Base-by-base conservation (phyloP, 192 early-diverging fungal genomes). In the Radiomyces spectabilis region DNA sequence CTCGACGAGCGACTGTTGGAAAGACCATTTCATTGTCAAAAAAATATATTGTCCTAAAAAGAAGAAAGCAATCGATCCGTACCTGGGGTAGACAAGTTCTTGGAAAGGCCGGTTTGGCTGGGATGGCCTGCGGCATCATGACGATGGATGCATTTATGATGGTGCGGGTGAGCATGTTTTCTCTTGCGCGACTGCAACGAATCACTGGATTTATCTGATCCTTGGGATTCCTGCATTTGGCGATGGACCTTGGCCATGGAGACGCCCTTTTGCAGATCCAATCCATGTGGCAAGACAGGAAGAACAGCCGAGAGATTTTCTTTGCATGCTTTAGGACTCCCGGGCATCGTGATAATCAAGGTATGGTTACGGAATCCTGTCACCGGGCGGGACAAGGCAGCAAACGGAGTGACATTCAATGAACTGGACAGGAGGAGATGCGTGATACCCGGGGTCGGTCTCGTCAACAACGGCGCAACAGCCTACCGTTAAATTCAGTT, bases 311-410 rank as follows among this genome's bases (percentile, higher is more conserved):
- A 70, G 30, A 94, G 59, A 65, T 91, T 96, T 69, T 98, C 95
- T 25, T 72, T 72, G 25, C 85, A 72, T 0, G 86, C 95, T 69
- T 93, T 96, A 4, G 71, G 75, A 57, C 89, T 94, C 24, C 95
- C 95, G 4, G 95, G 95, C 9, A 95, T 76, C 0, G 93, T 92
- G 15, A 98, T 25, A 9, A 95, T 75, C 0, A 95, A 41, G 0
- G 86, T 71, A 2, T 74, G 53, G 0, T 69, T 61, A 22, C 83
- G 57, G 3, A 89, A 71, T 0, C 87, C 88, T 19, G 78, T 78
- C 0, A 84, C 59, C 8, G 89, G 89, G 16, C 93, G 84, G 25
- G 87, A 87, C 35, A 98, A 74, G 3, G 93, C 89, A 0, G 95
- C 95, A 70, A 93, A 80, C 5, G 90, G 90, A 2, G 95, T 98